Base-by-base conservation (phyloP, 2,329 filamentous ascomycete genomes). In the Phaeosphaeriaceae sp. region DNA sequence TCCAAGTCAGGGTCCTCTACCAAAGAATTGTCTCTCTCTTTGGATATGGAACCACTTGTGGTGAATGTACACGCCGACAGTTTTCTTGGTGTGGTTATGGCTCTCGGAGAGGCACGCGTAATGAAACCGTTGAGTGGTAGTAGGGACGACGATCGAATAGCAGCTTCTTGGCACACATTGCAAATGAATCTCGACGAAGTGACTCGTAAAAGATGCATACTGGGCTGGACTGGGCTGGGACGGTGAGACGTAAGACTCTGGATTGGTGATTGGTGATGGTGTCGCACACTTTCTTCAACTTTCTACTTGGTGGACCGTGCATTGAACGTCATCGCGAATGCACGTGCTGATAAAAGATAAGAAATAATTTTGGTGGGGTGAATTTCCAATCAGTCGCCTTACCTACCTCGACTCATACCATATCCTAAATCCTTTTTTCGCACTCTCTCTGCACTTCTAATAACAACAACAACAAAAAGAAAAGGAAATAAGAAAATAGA, bases 281-380 rank as follows among this genome's bases (percentile, higher is more conserved):
- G n/a, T n/a, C n/a, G 23, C 23, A 26, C 23, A 26, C 7, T 26
- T 26, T 26, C 23, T 26, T 26, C 23, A 11, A 50, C 46, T 56
- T 49, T 46, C 33, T 35, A 48, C 23, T 26, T n/a, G n/a, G n/a
- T n/a, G n/a, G n/a, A n/a, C n/a, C n/a, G n/a, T n/a, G n/a, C n/a
- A n/a, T n/a, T n/a, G n/a, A n/a, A n/a, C n/a, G n/a, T n/a, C n/a
- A n/a, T n/a, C 8, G 8, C 5, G 17, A 51, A 49, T 40, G 45
- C 64, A 69, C 63, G 64, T 69, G 67, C 33, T 32, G 65, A 70
- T 68, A 70, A 66, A n/a, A n/a, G 57, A 43, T 48, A 42, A 29
- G 42, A 42, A 44, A 47, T 52, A 52, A 52, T 61, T 56, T 65
- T 64, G 56, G 62, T 56, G 64, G 66, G 63, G 59, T 53, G 58